phyloP scores from a whole-genome alignment of 2,329 filamentous ascomycete species.

The Catunica adiposa region DNA sequence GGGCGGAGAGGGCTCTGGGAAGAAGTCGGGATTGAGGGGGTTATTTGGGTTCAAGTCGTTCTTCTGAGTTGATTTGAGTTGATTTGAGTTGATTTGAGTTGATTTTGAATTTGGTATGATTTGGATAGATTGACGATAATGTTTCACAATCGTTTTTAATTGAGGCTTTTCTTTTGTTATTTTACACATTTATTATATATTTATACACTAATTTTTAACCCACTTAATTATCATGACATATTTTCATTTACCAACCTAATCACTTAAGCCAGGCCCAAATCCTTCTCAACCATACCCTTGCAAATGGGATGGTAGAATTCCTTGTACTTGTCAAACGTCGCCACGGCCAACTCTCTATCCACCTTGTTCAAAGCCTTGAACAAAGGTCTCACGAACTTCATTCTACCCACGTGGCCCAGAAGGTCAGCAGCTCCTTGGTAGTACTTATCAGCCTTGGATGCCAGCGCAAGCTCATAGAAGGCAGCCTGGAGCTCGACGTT shows the following conservation, averaged over 20 bases:
- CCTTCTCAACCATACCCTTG: constrained; percentile 70
- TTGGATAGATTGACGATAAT: neutral
- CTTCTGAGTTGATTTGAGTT: constrained; percentile 2
- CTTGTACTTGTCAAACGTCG: constrained; percentile 73
- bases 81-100: neutral
- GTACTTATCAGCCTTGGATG: constrained; percentile 50
- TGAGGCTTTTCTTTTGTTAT: neutral
- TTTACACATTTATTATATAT: neutral
- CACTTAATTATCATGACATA: no score
- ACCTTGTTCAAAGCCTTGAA: constrained; percentile 61
- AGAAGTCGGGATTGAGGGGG: constrained; percentile 13
- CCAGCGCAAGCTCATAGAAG: constrained; percentile 65
- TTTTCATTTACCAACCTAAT: no score
- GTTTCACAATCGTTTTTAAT: neutral
- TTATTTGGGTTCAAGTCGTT: constrained; percentile 13
- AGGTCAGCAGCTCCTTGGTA: constrained; percentile 58
- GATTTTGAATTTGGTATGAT: neutral
- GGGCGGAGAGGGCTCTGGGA: constrained; percentile 11
- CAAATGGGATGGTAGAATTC: constrained; percentile 96
- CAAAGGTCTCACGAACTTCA: constrained; percentile 91
- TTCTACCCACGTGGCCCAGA: constrained; percentile 68
- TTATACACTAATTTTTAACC: neutral
- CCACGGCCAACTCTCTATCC: constrained; percentile 56
- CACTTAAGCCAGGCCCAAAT: constrained; percentile 30
- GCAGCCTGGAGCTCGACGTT: constrained; percentile 77